Evolutionary conservation across 2,329 filamentous ascomycete species (phyloP).

Genomic region (Colletotrichum sp.): DNA sequence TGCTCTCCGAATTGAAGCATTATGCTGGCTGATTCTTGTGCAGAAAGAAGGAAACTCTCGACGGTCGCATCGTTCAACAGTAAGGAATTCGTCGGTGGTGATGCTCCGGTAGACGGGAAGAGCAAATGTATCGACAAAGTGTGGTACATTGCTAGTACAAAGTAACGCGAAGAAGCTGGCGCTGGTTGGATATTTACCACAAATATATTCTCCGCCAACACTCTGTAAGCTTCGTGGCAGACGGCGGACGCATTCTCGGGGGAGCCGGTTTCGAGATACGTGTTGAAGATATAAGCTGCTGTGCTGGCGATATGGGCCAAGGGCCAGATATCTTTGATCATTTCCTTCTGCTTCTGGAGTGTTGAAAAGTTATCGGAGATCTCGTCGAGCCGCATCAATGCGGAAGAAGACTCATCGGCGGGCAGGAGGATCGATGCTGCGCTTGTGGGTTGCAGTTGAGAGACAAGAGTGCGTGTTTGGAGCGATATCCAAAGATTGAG

Average conservation of each 20-base stretch:
- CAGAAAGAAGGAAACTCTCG: neutral
- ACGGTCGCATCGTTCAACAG: neutral
- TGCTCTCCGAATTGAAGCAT: neutral
- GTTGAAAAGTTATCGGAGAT: conserved; percentile 42
- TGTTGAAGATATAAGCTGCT: conserved; percentile 17
- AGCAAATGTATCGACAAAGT: neutral
- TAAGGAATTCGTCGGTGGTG: fast-evolving
- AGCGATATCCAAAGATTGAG: conserved; percentile 43
- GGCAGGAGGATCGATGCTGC: neutral
- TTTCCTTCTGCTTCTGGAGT: conserved; percentile 36
- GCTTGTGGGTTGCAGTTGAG: neutral
- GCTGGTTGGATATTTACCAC: neutral
- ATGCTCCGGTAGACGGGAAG: neutral
- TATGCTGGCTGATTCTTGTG: neutral
- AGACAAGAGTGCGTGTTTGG: conserved; percentile 30
- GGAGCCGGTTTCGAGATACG: neutral
- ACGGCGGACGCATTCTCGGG: neutral
- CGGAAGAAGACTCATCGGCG: neutral
- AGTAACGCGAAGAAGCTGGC: neutral
- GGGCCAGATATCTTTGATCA: conserved; percentile 39
- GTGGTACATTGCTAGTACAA: neutral
- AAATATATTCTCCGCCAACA: neutral
- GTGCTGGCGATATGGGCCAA: conserved; percentile 36
- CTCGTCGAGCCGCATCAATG: conserved; percentile 28
- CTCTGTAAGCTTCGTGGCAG: neutral